Evolutionary conservation across 2,329 filamentous ascomycete genomes (phyloP).

Genomic region (Penicillium sp.): DNA sequence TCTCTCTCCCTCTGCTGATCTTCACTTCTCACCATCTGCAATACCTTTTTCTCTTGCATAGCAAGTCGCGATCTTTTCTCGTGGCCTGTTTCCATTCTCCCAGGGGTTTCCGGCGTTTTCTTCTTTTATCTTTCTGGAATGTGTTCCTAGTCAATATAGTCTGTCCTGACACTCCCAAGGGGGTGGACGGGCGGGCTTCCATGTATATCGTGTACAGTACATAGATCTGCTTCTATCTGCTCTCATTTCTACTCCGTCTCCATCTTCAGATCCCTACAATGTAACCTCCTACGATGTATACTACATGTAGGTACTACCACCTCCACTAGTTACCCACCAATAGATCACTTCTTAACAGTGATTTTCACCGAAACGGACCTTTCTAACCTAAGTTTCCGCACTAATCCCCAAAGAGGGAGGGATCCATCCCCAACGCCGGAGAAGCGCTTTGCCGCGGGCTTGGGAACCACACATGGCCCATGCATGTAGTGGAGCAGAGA

Average conservation of each 20-base stretch:
- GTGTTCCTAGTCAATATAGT: slow-evolving; percentile 21
- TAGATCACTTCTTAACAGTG: neutral
- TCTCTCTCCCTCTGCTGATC: neutral
- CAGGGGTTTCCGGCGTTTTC: slow-evolving; percentile 33
- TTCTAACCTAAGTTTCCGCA: neutral
- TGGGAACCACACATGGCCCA: neutral
- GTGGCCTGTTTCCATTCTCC: slow-evolving; percentile 26
- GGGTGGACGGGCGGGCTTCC: slow-evolving; percentile 2
- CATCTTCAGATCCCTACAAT: neutral
- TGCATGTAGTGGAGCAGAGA: slow-evolving; percentile 6
- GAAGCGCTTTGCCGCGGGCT: slow-evolving; percentile 9
- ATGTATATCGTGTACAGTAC: slow-evolving; percentile 38
- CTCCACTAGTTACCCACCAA: neutral
- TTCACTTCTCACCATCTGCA: slow-evolving; percentile 7
- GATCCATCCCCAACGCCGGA: slow-evolving; percentile 1
- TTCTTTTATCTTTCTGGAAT: slow-evolving; percentile 12
- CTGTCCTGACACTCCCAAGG: slow-evolving; percentile 5
- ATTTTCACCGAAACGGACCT: neutral
- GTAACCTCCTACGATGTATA: neutral
- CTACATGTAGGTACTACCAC: neutral
- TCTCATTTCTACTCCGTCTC: slow-evolving; percentile 3
- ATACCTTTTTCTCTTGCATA: slow-evolving; percentile 23
- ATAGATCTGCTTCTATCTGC: slow-evolving; percentile 24
- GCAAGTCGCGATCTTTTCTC: slow-evolving; percentile 17
- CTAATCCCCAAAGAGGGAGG: slow-evolving; percentile 1